Evolutionary conservation across 768 basidiomycete genomes (phyloP), one percentile per base, ranked within the genome.

Genomic region (Russula foetens): DNA sequence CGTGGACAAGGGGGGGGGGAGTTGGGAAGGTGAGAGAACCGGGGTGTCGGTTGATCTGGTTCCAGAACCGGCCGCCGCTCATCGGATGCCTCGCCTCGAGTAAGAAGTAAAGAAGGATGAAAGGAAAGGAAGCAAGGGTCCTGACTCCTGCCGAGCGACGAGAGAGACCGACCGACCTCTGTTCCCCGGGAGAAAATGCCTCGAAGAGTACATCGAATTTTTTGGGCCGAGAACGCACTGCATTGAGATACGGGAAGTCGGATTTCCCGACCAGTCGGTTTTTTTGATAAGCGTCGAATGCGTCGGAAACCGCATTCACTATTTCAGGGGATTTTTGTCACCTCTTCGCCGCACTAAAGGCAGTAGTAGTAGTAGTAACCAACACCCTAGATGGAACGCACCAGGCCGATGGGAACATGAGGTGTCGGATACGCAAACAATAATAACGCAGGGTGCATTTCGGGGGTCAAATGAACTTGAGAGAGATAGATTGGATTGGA

Each of bases 271-370:
- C 35, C 26, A 21, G 49, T 50, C 48, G 56, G 26, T 39, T 29
- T 39, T 29, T 46, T 21, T 29, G 38, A 47, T 57, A 56, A 56
- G 45, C 45, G 56, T 49, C n/a, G 47, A 8, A 38, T 19, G n/a
- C 24, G 45, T 45, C 23, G 54, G 31, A 33, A 56, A 38, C 19
- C 28, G 44, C 1, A 7, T 28, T 58, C 47, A 23, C 58, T 17
- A 49, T 50, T 50, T 21, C 8, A 46, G 47, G 47, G 24, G 14
- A 3, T 50, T n/a, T n/a, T n/a, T n/a, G n/a, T n/a, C n/a, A n/a
- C n/a, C n/a, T n/a, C 28, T 56, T 47, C 19, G 54, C 60, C 54
- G 60, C 60, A 61, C 54, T 61, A 61, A 51, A 23, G 31, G 31
- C 9, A 33, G n/a, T n/a, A n/a, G n/a, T n/a, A n/a, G n/a, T n/a